Percentiles rank a stretch among this genome's conserved stretches.
Conservation (phyloP, 495 filamentous ascomycete genomes). For the Chaetomium fimeti region DNA sequence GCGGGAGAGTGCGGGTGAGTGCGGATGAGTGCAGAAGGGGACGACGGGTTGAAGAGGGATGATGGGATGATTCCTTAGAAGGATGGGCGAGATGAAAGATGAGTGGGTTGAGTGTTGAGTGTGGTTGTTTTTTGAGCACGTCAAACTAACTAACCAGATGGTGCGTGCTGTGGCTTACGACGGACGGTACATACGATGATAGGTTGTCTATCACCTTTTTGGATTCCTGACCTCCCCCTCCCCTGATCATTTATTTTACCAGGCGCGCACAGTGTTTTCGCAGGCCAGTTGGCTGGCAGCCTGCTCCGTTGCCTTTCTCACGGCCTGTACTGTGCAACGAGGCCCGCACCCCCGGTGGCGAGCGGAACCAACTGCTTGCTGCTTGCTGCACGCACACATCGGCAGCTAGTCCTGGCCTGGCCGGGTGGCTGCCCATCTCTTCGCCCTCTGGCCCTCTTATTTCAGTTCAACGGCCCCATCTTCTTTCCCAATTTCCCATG, state of each 20-base stretch:
- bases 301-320: not conserved
- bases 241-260: too few species aligned
- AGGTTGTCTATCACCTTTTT: not conserved
- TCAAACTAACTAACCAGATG: too few species aligned
- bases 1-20: not conserved
- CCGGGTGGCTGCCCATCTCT: conserved; percentile 22
- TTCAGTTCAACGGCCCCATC: conserved; percentile 10
- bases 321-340: conserved; percentile 21
- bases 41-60: not conserved
- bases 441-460: not conserved
- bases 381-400: conserved; percentile 20
- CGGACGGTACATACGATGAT: not conserved
- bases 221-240: too few species aligned
- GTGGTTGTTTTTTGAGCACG: too few species aligned
- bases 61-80: not conserved
- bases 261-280: too few species aligned
- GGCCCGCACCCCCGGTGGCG: conserved; percentile 21
- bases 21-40: not conserved
- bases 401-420: conserved; percentile 11
- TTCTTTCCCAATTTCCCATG: conserved; percentile 14
- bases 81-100: too few species aligned
- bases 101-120: too few species aligned
- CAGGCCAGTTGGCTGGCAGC: not conserved
- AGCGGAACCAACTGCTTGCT: conserved; percentile 28
- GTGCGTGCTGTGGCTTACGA: too few species aligned